Evolutionary conservation across 2,329 filamentous ascomycete genomes (phyloP).

Genomic region (Cercospora berteroae): DNA sequence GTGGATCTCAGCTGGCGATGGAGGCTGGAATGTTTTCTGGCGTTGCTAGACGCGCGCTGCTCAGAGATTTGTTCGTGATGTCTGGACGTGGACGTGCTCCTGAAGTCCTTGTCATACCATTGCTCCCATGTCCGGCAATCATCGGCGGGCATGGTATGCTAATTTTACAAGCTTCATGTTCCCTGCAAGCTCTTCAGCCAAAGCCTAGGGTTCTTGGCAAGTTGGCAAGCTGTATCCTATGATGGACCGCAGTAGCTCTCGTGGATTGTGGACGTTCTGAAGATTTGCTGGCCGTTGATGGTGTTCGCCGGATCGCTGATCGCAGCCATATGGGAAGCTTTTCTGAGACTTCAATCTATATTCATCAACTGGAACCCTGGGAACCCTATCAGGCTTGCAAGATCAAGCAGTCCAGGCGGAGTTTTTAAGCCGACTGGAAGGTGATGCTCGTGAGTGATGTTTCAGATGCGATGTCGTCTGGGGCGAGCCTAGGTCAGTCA

Average conservation of each 20-base stretch:
- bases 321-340: not conserved
- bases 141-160: not conserved
- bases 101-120: slow-evolving; percentile 2
- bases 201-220: not conserved
- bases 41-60: not conserved
- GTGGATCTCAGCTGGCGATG: not conserved
- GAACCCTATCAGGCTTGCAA: not conserved
- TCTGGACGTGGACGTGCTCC: not conserved
- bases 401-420: not conserved
- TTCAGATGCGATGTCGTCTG: not conserved
- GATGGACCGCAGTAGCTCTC: not conserved
- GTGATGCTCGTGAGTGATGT: not conserved
- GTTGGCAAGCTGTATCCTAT: not conserved
- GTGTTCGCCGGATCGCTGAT: not conserved
- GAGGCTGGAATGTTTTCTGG: not conserved
- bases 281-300: not conserved
- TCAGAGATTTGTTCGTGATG: not conserved
- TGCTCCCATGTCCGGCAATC: not conserved
- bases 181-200: not conserved
- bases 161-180: slow-evolving; percentile 3
- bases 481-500: not conserved
- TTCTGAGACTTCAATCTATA: not conserved
- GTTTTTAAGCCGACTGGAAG: not conserved
- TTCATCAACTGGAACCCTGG: rapidly evolving
- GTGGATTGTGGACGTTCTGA: not conserved